These are phyloP conservation scores for Mortierella sp. DNA, from an alignment of 371 early-diverging fungal genomes.

Conservation along the genomic window DNA sequence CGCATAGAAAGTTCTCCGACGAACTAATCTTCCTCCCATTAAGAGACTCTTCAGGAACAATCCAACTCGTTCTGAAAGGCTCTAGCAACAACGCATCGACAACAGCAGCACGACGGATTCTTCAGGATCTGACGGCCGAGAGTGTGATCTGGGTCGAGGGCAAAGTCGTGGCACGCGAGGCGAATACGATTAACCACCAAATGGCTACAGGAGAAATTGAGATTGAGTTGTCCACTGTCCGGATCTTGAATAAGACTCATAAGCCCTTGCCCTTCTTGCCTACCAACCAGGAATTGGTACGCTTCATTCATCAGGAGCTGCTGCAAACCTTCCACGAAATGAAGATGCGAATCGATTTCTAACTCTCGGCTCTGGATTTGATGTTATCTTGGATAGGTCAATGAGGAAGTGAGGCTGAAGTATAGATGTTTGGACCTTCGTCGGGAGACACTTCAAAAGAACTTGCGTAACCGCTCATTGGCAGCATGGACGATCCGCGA, in stretches of 20 bases:
- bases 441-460: conserved; percentile 79
- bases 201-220: conserved; percentile 80
- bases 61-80: conserved; percentile 72
- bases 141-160: conserved; percentile 78
- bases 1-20: conserved; percentile 68
- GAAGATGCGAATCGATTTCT: not conserved
- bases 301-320: not conserved
- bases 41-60: conserved; percentile 75
- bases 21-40: conserved; percentile 78
- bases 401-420: conserved; percentile 85
- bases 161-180: conserved; percentile 67
- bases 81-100: conserved; percentile 28
- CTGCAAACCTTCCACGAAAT: not conserved
- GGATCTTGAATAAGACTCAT: conserved; percentile 82
- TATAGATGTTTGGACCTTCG: conserved; percentile 89
- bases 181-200: conserved; percentile 63
- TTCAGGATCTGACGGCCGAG: conserved; percentile 70
- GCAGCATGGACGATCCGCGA: conserved; percentile 77
- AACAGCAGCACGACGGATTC: conserved; percentile 40
- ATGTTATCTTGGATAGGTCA: conserved; percentile 66
- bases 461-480: conserved; percentile 78
- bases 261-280: conserved; percentile 81
- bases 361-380: no score
- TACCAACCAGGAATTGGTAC: conserved; percentile 69
- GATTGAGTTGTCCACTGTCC: conserved; percentile 70